Evolutionary conservation across 306 rosid genomes (phyloP).

Genomic region (Hylodesmum podocarpum): DNA sequence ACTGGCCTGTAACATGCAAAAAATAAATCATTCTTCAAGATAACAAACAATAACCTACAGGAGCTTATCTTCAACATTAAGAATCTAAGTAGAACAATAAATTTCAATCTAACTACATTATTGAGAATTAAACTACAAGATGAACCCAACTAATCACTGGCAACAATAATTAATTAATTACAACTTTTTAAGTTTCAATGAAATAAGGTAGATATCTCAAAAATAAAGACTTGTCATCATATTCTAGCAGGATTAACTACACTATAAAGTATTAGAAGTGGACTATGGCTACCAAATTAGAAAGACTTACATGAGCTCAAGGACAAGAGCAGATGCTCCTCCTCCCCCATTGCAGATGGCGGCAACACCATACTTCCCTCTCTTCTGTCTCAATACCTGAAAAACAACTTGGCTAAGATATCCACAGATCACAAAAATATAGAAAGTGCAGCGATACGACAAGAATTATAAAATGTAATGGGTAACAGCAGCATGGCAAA

Average conservation of each 20-base stretch:
- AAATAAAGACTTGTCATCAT: neutral
- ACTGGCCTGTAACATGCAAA: constrained; percentile 62
- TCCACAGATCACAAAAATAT: neutral
- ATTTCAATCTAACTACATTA: neutral
- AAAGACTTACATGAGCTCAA: constrained; percentile 75
- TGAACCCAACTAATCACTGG: neutral
- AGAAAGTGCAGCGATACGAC: neutral
- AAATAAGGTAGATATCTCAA: neutral
- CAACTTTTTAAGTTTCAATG: neutral
- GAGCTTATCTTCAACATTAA: neutral
- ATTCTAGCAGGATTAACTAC: neutral
- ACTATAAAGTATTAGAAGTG: neutral
- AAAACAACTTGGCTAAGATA: constrained; percentile 32
- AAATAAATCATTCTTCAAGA: constrained; percentile 2
- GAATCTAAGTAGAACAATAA: neutral
- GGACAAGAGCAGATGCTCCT: constrained; percentile 91
- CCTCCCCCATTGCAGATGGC: constrained; percentile 96
- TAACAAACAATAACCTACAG: neutral
- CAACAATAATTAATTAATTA: neutral
- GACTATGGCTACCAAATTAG: constrained; percentile 21
- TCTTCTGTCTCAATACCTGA: constrained; percentile 78
- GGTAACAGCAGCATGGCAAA: neutral
- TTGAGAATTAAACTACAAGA: neutral
- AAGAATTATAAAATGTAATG: neutral
- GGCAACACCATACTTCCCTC: constrained; percentile 82